phyloP scores from a whole-genome alignment of 75 land plant species.

The Pinus albicaulis region DNA sequence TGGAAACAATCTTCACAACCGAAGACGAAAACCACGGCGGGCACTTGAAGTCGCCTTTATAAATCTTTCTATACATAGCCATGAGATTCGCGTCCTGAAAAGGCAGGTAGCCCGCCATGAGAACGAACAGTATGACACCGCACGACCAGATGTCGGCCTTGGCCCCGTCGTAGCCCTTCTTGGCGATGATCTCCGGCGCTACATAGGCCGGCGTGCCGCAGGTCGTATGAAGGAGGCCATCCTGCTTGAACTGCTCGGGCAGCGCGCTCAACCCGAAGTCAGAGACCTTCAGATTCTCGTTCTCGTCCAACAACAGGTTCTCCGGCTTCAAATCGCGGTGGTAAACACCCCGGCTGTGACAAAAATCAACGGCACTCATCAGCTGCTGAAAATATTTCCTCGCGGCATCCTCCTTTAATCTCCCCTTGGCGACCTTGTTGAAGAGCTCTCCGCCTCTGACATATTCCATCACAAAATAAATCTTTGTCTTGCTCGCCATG shows the following conservation, averaged over 20 bases:
- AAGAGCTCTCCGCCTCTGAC: slow-evolving; percentile 12
- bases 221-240: slow-evolving; percentile 30
- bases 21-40: slow-evolving; percentile 38
- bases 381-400: slow-evolving; percentile 30
- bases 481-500: slow-evolving; percentile 15
- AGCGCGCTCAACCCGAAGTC: slow-evolving; percentile 23
- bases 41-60: slow-evolving; percentile 22
- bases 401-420: slow-evolving; percentile 17
- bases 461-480: slow-evolving; percentile 17
- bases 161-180: slow-evolving; percentile 12
- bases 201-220: slow-evolving; percentile 36
- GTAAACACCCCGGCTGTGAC: slow-evolving; percentile 25
- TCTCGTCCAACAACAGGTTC: slow-evolving; percentile 12
- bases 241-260: slow-evolving; percentile 14
- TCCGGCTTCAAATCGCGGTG: slow-evolving; percentile 25
- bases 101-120: slow-evolving; percentile 15
- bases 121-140: slow-evolving; percentile 13
- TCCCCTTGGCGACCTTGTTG: slow-evolving; percentile 8
- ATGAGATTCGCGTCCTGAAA: slow-evolving; percentile 11
- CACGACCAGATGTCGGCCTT: slow-evolving; percentile 18
- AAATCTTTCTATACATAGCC: slow-evolving; percentile 3
- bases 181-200: slow-evolving; percentile 22
- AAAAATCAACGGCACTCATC: slow-evolving; percentile 26
- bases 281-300: slow-evolving; percentile 11
- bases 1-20: slow-evolving; percentile 17